Evolutionary conservation across 306 rosid species (phyloP), one percentile per base, ranked within the genome.

Genomic region (Quercus mongolica): DNA sequence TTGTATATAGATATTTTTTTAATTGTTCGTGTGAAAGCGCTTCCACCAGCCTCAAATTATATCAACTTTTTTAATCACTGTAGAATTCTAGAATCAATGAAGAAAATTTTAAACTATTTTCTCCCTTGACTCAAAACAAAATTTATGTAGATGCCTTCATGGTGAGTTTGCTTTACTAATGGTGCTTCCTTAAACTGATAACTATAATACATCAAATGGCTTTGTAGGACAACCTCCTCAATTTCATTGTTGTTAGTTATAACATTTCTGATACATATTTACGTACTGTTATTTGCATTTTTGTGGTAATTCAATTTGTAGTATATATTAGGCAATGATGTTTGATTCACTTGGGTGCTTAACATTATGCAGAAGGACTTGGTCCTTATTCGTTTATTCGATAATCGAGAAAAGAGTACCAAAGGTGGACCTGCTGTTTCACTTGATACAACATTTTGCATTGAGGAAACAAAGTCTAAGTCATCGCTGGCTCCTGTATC

Each of bases 301-400:
- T 57, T 57, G 63, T 57, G 63, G 26, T 20, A 7, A 57, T 23
- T 57, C 17, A 25, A 23, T 59, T 19, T 33, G 10, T 52, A 20
- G 44, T 74, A 74, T 55, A 70, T 15, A 41, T 68, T 20, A 35
- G 63, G 71, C 62, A 69, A 70, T 69, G 65, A 33, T 76, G 49
- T 41, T 69, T n/a, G 33, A 49, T 78, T 76, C 56, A 62, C 65
- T 44, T 73, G 11, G 58, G 74, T 79, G 56, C 56, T 74, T 71
- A 76, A 46, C 58, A 54, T 77, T 35, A 51, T 80, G 55, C 97
- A 95, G 99, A 92, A 75, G 79, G 56, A 97, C 4, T 92, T 86
- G 83, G 97, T 92, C 57, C 90, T 95, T 49, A 88, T 92, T 76
- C 97, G 97, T 3, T 82, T 95, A 51, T 95, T 92, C 75, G 89